phyloP scores from a whole-genome alignment of 2,329 filamentous ascomycete genomes.

The Hypoxylon sp. region DNA sequence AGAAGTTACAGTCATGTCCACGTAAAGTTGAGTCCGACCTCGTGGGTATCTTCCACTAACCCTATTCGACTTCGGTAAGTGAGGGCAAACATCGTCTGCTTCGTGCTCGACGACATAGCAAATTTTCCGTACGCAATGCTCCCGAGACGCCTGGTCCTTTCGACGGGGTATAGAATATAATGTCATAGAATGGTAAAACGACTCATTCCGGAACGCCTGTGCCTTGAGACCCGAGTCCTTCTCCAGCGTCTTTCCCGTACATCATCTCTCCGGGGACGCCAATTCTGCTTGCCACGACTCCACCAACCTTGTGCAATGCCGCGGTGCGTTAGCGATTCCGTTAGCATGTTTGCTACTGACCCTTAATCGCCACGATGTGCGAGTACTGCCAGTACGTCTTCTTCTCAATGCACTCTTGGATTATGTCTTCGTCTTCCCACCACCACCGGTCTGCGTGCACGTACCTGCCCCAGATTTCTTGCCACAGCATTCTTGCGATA shows the following conservation, averaged over 20 bases:
- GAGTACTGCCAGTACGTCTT: constrained; percentile 67
- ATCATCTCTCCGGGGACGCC: not conserved
- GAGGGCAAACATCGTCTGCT: constrained; percentile 3
- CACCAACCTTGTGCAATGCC: not conserved
- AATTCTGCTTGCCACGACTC: not conserved
- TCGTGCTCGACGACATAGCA: constrained; percentile 23
- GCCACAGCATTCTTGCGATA: constrained; percentile 66
- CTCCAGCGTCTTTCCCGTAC: not conserved
- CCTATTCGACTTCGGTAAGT: constrained; percentile 14
- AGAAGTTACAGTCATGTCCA: constrained; percentile 12
- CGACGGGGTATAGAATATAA: constrained; percentile 30
- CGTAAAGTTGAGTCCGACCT: constrained; percentile 11
- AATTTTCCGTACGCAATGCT: constrained; percentile 28
- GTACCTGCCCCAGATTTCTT: constrained; percentile 65
- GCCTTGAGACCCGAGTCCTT: constrained; percentile 6
- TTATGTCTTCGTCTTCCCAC: constrained; percentile 66
- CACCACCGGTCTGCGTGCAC: constrained; percentile 63
- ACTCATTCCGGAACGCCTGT: constrained; percentile 9
- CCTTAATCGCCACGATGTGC: constrained; percentile 63
- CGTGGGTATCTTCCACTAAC: constrained; percentile 28
- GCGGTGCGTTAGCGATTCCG: not conserved
- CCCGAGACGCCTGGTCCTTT: constrained; percentile 17
- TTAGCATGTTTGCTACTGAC: constrained; percentile 30
- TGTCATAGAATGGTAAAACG: constrained; percentile 7
- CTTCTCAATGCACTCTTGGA: constrained; percentile 62